Base-by-base conservation (phyloP, 164 flowering plant species). In the Echeveria elegans region DNA sequence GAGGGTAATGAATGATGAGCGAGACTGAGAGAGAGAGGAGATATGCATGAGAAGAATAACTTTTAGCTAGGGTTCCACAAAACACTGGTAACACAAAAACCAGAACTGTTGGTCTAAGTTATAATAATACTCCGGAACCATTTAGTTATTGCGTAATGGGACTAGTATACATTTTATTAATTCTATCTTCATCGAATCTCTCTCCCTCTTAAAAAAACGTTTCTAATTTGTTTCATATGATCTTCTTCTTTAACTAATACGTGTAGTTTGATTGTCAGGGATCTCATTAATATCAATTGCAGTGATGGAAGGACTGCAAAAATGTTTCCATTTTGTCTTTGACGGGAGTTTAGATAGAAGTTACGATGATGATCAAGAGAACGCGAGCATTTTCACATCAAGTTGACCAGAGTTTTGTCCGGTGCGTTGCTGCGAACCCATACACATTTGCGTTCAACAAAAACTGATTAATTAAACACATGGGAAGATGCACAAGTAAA, bases 281-380 rank as follows among this genome's bases (percentile, higher is more conserved):
- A 56, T 56, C 19, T 34, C 37, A 34, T 34, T 34, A 34, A 34
- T 34, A 34, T 34, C 37, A 34, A 34, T 34, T 34, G 37, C 37
- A 34, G 37, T 34, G 37, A n/a, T n/a, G n/a, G n/a, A n/a, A n/a
- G n/a, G n/a, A n/a, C n/a, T n/a, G n/a, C n/a, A n/a, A 7, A 34
- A 56, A n/a, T 50, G 56, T 50, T 50, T 50, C 56, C 26, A 50
- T 50, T 50, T 50, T 50, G 56, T 50, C 56, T 50, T 50, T 50
- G 24, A 50, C 23, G 16, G 16, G 19, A 43, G 5, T 5, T 43
- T 43, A 43, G 18, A 50, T 50, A 50, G 23, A 50, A 1, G 26
- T 21, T 50, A 6, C 21, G 56, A 6, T 50, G 56, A 50, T 14
- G n/a, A 18, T 50, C 56, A 50, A 23, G 6, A 50, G 6, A 50